Conservation (phyloP, 768 basidiomycete species). For the Panellus pusillus region DNA sequence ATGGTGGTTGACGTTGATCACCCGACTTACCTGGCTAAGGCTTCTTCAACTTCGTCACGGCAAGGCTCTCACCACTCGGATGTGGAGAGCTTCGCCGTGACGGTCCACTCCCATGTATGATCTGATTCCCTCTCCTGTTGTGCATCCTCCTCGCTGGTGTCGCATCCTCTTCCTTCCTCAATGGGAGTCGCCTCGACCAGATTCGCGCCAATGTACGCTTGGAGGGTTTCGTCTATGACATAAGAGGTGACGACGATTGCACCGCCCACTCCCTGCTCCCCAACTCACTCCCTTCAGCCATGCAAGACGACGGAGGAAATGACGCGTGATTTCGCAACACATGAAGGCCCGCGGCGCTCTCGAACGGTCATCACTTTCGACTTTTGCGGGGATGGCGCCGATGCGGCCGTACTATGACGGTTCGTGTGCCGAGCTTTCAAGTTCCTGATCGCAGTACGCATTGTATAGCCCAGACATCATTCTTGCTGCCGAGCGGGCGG, state of each 20-base stretch:
- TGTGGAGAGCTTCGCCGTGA: no score
- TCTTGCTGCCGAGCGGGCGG: constrained; percentile 12
- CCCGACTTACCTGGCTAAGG: no score
- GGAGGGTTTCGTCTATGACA: constrained; percentile 21
- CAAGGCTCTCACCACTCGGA: no score
- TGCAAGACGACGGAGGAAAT: constrained; percentile 15
- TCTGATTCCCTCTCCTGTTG: not conserved
- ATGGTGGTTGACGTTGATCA: no score
- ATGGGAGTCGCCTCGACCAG: constrained; percentile 14
- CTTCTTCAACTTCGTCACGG: no score
- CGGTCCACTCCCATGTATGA: no score
- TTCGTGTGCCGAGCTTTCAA: not conserved
- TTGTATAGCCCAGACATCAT: constrained; percentile 11
- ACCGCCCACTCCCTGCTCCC: not conserved
- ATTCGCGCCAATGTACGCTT: constrained; percentile 19
- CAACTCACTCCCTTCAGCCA: constrained; percentile 5
- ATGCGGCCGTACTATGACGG: constrained; percentile 18
- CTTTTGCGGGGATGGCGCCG: constrained; percentile 18
- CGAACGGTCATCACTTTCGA: constrained; percentile 20
- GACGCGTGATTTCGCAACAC: constrained; percentile 12
- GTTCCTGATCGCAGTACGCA: not conserved
- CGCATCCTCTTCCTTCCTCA: not conserved
- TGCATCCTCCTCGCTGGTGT: constrained; percentile 9
- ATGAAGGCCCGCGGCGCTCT: constrained; percentile 18
- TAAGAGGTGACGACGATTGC: constrained; percentile 5